Percentiles rank a stretch among this genome's conserved stretches.
Evolutionary conservation across 1,284 basidiomycete species (phyloP).

Genomic region (Apiotrichum siamense): DNA sequence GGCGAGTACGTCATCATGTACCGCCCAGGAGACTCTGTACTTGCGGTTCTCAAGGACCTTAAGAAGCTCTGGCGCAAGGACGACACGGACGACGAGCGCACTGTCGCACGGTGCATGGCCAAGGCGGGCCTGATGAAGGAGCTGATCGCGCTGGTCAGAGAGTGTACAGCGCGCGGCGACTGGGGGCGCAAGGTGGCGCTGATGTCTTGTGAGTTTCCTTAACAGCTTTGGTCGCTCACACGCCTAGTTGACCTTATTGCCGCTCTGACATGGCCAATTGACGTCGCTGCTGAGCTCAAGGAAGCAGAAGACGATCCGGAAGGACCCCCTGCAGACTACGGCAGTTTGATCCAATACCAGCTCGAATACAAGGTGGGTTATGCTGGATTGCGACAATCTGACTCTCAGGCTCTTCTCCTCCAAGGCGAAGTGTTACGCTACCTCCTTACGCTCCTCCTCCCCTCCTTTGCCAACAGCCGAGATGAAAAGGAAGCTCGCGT

Average conservation of each 20-base stretch:
- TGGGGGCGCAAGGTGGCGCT: conserved; percentile 64
- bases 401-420: conserved; percentile 52
- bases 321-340: conserved; percentile 75
- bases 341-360: conserved; percentile 70
- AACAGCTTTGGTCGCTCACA: background rate
- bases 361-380: conserved; percentile 69
- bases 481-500: conserved; percentile 74
- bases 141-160: conserved; percentile 73
- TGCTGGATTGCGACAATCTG: background rate
- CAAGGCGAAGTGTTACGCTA: conserved; percentile 59
- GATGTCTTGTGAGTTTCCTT: conserved; percentile 56
- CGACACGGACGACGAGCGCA: conserved; percentile 88
- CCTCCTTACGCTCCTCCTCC: conserved; percentile 62
- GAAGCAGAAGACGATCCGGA: conserved; percentile 69
- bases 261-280: conserved; percentile 95
- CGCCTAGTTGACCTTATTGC: conserved; percentile 69
- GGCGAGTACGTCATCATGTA: conserved; percentile 55
- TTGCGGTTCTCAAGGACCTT: conserved; percentile 81
- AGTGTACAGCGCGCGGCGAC: conserved; percentile 62
- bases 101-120: conserved; percentile 84
- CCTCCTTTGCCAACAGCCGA: conserved; percentile 62
- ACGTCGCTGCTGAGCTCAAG: conserved; percentile 82
- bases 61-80: conserved; percentile 93
- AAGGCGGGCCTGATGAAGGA: conserved; percentile 78
- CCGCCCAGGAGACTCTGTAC: conserved; percentile 73